These are phyloP conservation scores for Ascochyta pisi DNA, from an alignment of 2,329 filamentous ascomycete genomes.

Conservation along the genomic window DNA sequence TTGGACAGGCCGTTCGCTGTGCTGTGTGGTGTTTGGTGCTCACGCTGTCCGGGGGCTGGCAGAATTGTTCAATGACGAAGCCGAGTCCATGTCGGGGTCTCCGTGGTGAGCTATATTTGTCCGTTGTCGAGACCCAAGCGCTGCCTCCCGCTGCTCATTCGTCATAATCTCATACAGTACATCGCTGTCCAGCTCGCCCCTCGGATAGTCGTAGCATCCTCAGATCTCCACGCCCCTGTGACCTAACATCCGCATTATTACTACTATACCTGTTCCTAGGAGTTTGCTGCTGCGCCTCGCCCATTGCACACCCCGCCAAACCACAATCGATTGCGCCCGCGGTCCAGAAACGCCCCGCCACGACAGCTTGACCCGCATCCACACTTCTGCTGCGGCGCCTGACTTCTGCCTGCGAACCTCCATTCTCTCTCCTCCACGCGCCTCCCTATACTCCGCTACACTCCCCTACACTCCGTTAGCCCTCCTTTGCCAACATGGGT, in stretches of 20 bases:
- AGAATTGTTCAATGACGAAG: slow-evolving; percentile 8
- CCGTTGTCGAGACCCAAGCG: slow-evolving; percentile 1
- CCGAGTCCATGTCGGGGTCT: slow-evolving; percentile 7
- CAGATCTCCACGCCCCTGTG: slow-evolving; percentile 6
- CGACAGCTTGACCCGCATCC: slow-evolving; percentile 15
- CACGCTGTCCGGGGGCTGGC: background rate
- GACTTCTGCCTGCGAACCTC: slow-evolving; percentile 24
- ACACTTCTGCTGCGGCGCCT: slow-evolving; percentile 26
- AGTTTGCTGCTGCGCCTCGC: slow-evolving; percentile 23
- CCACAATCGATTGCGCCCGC: slow-evolving; percentile 23
- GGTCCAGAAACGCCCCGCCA: slow-evolving; percentile 27
- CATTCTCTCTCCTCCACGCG: slow-evolving; percentile 9
- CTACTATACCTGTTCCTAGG: slow-evolving; percentile 6
- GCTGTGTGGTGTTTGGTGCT: slow-evolving; percentile 9
- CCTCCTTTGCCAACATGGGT: slow-evolving; percentile 41
- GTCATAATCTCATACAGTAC: slow-evolving; percentile 15
- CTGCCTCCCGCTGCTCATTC: slow-evolving; percentile 9
- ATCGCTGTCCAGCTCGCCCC: slow-evolving; percentile 2
- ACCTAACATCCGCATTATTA: slow-evolving; percentile 6
- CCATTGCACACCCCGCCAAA: slow-evolving; percentile 19
- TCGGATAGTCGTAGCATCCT: slow-evolving; percentile 3
- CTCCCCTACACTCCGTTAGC: background rate
- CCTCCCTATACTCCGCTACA: slow-evolving; percentile 5
- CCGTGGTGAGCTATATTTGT: slow-evolving; percentile 15
- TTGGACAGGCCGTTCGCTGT: slow-evolving; percentile 10